A percentile compares a stretch with the other conserved stretches of the same genome.
These are phyloP conservation scores for Alternaria incomplexa DNA, from an alignment of 2,329 filamentous ascomycete genomes.

Conservation along the genomic window DNA sequence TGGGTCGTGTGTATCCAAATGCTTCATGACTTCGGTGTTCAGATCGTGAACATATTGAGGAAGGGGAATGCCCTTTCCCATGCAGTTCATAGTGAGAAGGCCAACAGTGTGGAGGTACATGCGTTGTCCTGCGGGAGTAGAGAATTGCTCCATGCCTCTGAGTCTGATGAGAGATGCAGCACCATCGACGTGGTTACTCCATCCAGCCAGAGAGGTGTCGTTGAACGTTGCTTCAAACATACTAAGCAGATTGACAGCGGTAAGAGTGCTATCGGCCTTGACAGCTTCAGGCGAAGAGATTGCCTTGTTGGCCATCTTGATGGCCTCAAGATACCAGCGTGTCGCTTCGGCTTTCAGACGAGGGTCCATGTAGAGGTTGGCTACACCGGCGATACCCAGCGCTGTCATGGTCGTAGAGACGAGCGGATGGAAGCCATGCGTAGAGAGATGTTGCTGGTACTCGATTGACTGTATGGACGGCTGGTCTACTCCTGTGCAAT, in stretches of 20 bases:
- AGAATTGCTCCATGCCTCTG: slow-evolving; percentile 39
- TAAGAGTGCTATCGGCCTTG: slow-evolving; percentile 40
- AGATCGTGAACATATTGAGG: slow-evolving; percentile 34
- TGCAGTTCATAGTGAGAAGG: slow-evolving; percentile 36
- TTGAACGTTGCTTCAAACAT: slow-evolving; percentile 46
- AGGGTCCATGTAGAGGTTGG: slow-evolving; percentile 35
- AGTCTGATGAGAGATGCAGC: slow-evolving; percentile 40
- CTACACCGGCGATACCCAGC: slow-evolving; percentile 40
- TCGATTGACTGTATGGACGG: slow-evolving; percentile 31
- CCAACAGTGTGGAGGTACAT: slow-evolving; percentile 42
- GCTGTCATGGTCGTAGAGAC: slow-evolving; percentile 44
- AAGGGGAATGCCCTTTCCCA: slow-evolving; percentile 29
- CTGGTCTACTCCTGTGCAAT: slow-evolving; percentile 34
- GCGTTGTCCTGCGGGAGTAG: slow-evolving; percentile 34
- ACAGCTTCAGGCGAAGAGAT: slow-evolving; percentile 33
- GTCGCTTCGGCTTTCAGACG: slow-evolving; percentile 36
- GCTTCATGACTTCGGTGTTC: slow-evolving; percentile 29
- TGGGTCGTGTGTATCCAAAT: slow-evolving; percentile 30
- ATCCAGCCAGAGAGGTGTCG: slow-evolving; percentile 36
- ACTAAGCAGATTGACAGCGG: slow-evolving; percentile 33
- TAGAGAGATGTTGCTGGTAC: slow-evolving; percentile 34
- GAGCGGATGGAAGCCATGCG: slow-evolving; percentile 41
- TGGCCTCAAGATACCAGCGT: slow-evolving; percentile 39
- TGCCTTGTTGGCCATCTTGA: slow-evolving; percentile 41
- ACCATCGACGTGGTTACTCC: slow-evolving; percentile 46